Conservation (phyloP, 2,329 filamentous ascomycete genomes). For the Clonostachys rhizophaga region DNA sequence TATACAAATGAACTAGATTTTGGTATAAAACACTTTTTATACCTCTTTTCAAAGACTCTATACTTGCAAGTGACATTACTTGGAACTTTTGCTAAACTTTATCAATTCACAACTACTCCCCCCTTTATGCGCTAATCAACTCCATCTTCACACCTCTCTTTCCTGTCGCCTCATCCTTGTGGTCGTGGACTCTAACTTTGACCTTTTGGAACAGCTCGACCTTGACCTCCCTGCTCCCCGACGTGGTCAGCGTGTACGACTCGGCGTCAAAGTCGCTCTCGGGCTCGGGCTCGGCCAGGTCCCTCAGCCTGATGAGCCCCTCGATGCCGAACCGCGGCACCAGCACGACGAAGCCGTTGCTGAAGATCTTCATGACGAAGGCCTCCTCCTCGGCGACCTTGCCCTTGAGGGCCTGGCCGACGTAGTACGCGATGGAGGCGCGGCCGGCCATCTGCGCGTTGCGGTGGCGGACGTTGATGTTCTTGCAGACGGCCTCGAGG, state of each 20-base stretch:
- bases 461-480: slow-evolving; percentile 95
- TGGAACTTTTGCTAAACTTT: no score
- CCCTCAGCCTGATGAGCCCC: slow-evolving; percentile 79
- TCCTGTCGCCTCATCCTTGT: slow-evolving; percentile 91
- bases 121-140: slow-evolving; percentile 36
- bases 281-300: slow-evolving; percentile 73
- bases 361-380: slow-evolving; percentile 96
- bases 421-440: slow-evolving; percentile 95
- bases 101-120: no score
- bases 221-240: slow-evolving; percentile 47
- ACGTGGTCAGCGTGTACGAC: slow-evolving; percentile 68
- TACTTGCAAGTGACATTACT: no score
- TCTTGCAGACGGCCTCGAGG: slow-evolving; percentile 91
- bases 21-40: no score
- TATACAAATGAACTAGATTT: no score
- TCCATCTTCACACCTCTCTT: slow-evolving; percentile 87
- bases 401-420: slow-evolving; percentile 89
- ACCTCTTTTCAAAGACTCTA: no score
- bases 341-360: slow-evolving; percentile 95
- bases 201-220: slow-evolving; percentile 93
- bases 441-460: slow-evolving; percentile 95
- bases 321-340: slow-evolving; percentile 96
- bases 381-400: slow-evolving; percentile 76
- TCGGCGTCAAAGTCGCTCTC: slow-evolving; percentile 82
- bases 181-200: slow-evolving; percentile 80